Percentiles rank a stretch among this genome's conserved stretches.
Conservation (phyloP, 495 filamentous ascomycete species). For the Tetracladium setigerum region DNA sequence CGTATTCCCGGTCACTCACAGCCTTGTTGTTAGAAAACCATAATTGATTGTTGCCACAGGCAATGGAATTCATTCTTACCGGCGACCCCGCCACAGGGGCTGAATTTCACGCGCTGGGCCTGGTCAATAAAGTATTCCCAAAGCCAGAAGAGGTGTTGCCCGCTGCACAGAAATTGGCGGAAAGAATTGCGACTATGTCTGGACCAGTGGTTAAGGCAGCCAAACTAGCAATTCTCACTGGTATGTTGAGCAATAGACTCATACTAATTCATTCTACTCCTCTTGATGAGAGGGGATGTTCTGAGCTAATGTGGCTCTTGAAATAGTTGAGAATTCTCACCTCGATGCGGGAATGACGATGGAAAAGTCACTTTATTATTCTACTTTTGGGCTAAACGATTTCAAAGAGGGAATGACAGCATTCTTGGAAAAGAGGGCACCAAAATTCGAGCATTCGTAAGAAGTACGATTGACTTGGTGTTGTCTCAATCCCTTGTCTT, state of each 20-base stretch:
- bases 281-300: too few relatives aligned
- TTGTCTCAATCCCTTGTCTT: too few relatives aligned
- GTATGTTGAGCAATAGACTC: constrained; percentile 13
- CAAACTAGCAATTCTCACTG: constrained; percentile 19
- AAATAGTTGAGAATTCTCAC: not conserved
- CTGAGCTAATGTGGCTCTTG: too few relatives aligned
- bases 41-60: not conserved
- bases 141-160: constrained; percentile 15
- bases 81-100: not conserved
- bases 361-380: constrained; percentile 7
- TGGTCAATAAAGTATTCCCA: constrained; percentile 15
- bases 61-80: constrained; percentile 7
- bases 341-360: not conserved
- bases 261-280: not conserved
- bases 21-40: too few relatives aligned
- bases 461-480: too few relatives aligned
- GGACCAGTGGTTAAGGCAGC: constrained; percentile 20
- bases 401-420: constrained; percentile 14
- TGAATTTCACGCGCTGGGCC: constrained; percentile 6
- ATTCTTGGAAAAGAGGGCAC: constrained; percentile 22
- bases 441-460: constrained; percentile 19
- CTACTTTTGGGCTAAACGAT: constrained; percentile 10
- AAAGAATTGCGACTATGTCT: constrained; percentile 17
- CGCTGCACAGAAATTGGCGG: constrained; percentile 2
- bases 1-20: too few relatives aligned